A percentile compares a stretch with the other conserved stretches of the same genome.
These are phyloP conservation scores for Mimosa bimucronata DNA, from an alignment of 306 rosid genomes.

Conservation along the genomic window DNA sequence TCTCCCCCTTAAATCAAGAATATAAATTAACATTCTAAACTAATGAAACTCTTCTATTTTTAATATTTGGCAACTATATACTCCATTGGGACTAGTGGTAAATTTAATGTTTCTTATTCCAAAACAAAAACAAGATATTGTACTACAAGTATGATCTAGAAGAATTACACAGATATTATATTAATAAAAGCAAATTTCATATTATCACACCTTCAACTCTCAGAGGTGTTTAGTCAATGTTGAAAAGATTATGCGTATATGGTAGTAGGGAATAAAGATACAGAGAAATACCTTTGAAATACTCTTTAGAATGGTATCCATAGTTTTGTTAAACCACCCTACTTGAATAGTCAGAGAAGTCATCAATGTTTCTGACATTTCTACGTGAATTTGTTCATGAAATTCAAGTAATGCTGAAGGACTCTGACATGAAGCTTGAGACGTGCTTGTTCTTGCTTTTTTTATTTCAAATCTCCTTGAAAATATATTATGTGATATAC, in stretches of 20 bases:
- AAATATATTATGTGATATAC: not conserved
- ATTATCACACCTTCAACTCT: not conserved
- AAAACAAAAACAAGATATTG: too few species aligned
- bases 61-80: too few species aligned
- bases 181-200: not conserved
- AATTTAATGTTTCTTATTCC: too few species aligned
- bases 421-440: not conserved
- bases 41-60: too few species aligned
- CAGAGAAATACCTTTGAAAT: not conserved
- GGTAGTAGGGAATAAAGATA: not conserved
- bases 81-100: too few species aligned
- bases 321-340: not conserved
- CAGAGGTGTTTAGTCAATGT: too few species aligned
- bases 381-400: not conserved
- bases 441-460: not conserved
- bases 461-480: not conserved
- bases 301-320: not conserved
- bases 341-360: not conserved
- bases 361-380: not conserved
- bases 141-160: too few species aligned
- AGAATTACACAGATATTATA: too few species aligned
- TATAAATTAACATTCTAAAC: not conserved
- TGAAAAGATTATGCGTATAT: not conserved
- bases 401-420: not conserved
- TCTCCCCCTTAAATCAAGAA: not conserved